Evolutionary conservation across 2,329 filamentous ascomycete species (phyloP), one percentile per base, ranked within the genome.

Genomic region (Fusarium clavum): DNA sequence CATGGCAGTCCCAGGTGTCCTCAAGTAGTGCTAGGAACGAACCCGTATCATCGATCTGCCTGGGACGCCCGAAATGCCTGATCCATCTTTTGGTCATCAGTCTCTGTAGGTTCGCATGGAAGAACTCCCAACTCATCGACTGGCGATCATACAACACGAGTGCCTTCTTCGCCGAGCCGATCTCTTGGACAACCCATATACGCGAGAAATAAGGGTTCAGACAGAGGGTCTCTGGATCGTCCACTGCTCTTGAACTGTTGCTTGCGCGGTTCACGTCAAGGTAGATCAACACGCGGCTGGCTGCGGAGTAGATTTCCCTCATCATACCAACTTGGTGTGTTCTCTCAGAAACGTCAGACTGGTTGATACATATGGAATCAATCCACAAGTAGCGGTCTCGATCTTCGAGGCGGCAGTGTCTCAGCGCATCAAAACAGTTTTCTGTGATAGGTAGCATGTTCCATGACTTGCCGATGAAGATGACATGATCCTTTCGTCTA

Each of bases 341-440:
- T 8, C 57, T 24, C 7, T 61, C 57, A 25, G 25, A 59, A 0
- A 48, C 3, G 5, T 58, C 10, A 11, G 32, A 48, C 53, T 60
- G 53, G 9, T 60, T 34, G 34, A 57, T 57, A 13, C 55, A 53
- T 9, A 58, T 58, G 2, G 56, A 40, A 8, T 54, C 56, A 8
- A 58, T 20, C 57, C 53, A 60, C 5, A n/a, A 60, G 11, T 7
- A 11, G 7, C 53, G 20, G 22, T 61, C 43, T 38, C 2, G 13
- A 1, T 27, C 41, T 18, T 59, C 14, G 3, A 41, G 43, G 0
- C 53, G 57, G 10, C 57, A 61, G 1, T 47, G 48, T 1, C 12
- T 44, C 0, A 61, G 8, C 5, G 57, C 57, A 7, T 61, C 54
- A 2, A 27, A 60, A 13, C 57, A 48, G 4, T 60, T 59, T 8